phyloP scores from a whole-genome alignment of 345 rosid genomes.

The Noccaea bulbosa region DNA sequence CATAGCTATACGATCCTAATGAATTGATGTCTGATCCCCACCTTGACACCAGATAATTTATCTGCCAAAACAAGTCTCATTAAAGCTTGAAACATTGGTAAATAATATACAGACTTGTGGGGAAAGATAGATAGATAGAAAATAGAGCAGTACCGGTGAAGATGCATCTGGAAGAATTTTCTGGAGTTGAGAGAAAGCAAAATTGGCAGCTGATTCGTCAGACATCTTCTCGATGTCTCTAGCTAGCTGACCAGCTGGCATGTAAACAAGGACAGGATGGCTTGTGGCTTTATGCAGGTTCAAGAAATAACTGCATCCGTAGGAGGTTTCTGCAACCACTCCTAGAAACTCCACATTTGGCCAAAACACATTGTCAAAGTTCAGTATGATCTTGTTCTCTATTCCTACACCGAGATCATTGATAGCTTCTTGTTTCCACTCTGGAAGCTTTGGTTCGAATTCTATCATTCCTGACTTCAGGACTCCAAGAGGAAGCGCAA shows the following conservation, averaged over 20 bases:
- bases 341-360: conserved; percentile 98
- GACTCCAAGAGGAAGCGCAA: conserved; percentile 94
- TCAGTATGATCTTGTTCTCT: conserved; percentile 86
- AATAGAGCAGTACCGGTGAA: conserved; percentile 58
- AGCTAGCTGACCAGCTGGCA: conserved; percentile 99
- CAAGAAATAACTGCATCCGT: conserved; percentile 90
- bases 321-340: conserved; percentile 91
- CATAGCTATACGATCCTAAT: conserved; percentile 93
- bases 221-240: conserved; percentile 94
- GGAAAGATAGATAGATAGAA: background rate
- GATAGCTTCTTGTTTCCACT: conserved; percentile 94
- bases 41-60: conserved; percentile 72
- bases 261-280: conserved; percentile 85
- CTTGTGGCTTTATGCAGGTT: conserved; percentile 98
- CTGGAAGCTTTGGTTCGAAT: conserved; percentile 88
- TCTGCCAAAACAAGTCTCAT: conserved; percentile 46
- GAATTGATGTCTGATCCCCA: conserved; percentile 87
- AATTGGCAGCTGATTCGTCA: conserved; percentile 86
- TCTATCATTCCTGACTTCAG: conserved; percentile 66
- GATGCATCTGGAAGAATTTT: conserved; percentile 92
- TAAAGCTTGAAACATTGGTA: background rate
- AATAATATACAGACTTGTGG: background rate
- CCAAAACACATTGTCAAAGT: conserved; percentile 93
- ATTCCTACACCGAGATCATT: conserved; percentile 89
- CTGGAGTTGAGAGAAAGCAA: conserved; percentile 84